phyloP scores from a whole-genome alignment of 257 asterid genomes.

The Rhazya stricta region DNA sequence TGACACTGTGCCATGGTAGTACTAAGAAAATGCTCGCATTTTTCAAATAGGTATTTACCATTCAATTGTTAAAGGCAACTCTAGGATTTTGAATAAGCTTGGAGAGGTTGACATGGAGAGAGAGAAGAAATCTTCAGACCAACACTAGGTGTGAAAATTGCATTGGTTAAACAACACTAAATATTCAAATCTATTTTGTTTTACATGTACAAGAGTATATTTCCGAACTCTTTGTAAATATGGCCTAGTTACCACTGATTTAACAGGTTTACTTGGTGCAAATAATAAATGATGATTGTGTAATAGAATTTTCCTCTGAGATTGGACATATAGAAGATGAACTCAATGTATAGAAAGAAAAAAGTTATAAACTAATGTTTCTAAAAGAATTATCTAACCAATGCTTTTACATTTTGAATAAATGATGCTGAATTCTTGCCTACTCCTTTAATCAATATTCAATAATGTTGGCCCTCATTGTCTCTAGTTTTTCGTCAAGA shows the following conservation, averaged over 20 bases:
- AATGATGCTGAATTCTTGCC: neutral
- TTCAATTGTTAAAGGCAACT: neutral
- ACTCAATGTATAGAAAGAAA: neutral
- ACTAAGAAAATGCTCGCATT: neutral
- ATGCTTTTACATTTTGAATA: neutral
- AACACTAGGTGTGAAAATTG: neutral
- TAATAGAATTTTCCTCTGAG: neutral
- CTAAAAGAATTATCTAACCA: neutral
- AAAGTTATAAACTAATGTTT: too few species aligned
- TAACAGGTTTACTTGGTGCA: neutral
- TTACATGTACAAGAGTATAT: neutral
- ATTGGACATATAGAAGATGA: too few species aligned
- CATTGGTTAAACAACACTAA: neutral
- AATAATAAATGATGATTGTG: neutral
- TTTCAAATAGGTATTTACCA: neutral
- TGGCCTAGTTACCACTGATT: neutral
- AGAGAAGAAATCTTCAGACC: neutral
- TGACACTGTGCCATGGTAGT: neutral
- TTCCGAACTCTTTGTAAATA: neutral
- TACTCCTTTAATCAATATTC: neutral
- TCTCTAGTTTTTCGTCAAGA: neutral
- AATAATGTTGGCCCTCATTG: neutral
- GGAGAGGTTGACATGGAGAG: neutral
- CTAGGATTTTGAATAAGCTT: neutral
- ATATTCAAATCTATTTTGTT: neutral